Conservation (phyloP, 148 eudicot species). For the Cornus controversa region DNA sequence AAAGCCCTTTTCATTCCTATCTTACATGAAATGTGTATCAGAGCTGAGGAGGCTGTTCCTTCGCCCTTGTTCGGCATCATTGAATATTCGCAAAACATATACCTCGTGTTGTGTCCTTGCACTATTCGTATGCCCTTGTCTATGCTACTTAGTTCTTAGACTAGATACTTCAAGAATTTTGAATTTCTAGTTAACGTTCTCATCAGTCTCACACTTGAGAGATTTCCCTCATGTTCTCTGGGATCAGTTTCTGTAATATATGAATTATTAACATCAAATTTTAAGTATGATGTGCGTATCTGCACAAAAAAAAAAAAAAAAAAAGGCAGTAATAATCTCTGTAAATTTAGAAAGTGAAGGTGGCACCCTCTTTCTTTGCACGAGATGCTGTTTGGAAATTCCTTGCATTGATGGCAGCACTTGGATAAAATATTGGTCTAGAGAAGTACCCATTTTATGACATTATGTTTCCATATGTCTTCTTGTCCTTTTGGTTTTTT, state of each 20-base stretch:
- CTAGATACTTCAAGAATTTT: neutral
- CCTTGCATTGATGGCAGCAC: neutral
- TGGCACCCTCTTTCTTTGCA: neutral
- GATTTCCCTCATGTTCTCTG: neutral
- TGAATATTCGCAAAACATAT: too few species aligned
- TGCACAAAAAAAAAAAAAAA: neutral
- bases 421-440: neutral
- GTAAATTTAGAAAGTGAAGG: slow-evolving; percentile 5
- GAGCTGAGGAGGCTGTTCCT: too few species aligned
- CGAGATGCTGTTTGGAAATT: slow-evolving; percentile 2
- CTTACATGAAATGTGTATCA: too few species aligned
- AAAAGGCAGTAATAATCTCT: neutral
- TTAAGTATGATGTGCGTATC: neutral
- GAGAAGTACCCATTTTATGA: neutral
- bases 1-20: too few species aligned
- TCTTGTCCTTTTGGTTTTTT: neutral
- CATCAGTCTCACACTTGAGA: neutral
- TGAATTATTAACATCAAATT: neutral
- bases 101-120: neutral
- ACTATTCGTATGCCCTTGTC: too few species aligned
- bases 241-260: neutral
- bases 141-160: neutral
- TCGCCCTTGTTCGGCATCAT: too few species aligned
- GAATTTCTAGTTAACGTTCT: neutral
- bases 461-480: neutral